Evolutionary conservation across 305 asterid genomes (phyloP).

Genomic region (Plantago rigida): DNA sequence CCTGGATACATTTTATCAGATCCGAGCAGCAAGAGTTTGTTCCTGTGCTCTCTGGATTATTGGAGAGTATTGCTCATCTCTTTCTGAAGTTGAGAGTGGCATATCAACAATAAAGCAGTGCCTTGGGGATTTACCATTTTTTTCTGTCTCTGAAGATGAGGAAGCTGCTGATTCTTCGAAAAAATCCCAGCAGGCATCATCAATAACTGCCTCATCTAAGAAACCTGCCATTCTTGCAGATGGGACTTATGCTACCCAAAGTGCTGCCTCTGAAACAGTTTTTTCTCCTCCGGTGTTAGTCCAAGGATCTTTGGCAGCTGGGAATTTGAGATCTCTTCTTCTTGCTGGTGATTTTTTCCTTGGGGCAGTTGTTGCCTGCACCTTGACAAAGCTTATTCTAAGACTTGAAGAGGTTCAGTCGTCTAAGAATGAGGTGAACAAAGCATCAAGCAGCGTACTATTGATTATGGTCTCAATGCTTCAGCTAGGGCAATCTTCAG

Average conservation of each 20-base stretch:
- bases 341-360: constrained; percentile 89
- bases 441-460: constrained; percentile 49
- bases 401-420: constrained; percentile 85
- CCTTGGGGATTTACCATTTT: constrained; percentile 89
- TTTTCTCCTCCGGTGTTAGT: constrained; percentile 65
- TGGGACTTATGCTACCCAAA: constrained; percentile 95
- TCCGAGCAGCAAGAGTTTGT: constrained; percentile 87
- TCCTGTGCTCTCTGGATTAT: constrained; percentile 57
- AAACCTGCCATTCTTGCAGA: constrained; percentile 95
- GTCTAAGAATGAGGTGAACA: constrained; percentile 63
- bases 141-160: constrained; percentile 66
- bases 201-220: constrained; percentile 81
- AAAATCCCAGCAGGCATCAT: constrained; percentile 62
- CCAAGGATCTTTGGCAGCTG: constrained; percentile 56
- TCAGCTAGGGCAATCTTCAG: constrained; percentile 78
- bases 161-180: constrained; percentile 52
- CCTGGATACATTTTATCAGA: constrained; percentile 87
- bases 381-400: constrained; percentile 64
- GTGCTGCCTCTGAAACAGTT: constrained; percentile 67
- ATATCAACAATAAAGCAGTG: constrained; percentile 53
- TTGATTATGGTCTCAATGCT: constrained; percentile 71
- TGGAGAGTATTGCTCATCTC: constrained; percentile 86
- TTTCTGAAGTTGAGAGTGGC: constrained; percentile 78
- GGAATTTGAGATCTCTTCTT: constrained; percentile 84
- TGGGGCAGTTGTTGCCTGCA: constrained; percentile 77